A percentile compares a stretch with the other conserved stretches of the same genome.
These are phyloP conservation scores for Exophiala sp. DNA, from an alignment of 2,329 filamentous ascomycete genomes.

Conservation along the genomic window DNA sequence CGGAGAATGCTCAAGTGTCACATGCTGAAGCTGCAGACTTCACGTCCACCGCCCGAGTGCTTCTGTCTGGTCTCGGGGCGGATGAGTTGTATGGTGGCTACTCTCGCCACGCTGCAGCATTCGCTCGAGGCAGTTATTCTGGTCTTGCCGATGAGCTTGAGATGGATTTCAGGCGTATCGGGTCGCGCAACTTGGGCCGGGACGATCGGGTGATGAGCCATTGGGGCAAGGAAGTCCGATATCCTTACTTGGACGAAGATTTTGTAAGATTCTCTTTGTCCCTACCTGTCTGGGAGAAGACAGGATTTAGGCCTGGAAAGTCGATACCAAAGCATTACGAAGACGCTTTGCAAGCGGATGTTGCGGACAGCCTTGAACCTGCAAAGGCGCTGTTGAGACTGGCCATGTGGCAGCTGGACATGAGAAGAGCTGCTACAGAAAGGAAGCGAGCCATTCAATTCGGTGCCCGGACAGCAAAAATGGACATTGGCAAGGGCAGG, in stretches of 20 bases:
- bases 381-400: slow-evolving; percentile 77
- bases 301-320: slow-evolving; percentile 60
- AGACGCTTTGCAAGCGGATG: background rate
- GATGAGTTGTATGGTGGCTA: slow-evolving; percentile 97
- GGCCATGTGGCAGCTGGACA: slow-evolving; percentile 66
- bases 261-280: slow-evolving; percentile 75
- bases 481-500: slow-evolving; percentile 53
- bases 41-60: slow-evolving; percentile 65
- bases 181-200: slow-evolving; percentile 87
- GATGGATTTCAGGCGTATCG: slow-evolving; percentile 76
- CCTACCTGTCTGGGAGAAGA: slow-evolving; percentile 74
- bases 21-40: slow-evolving; percentile 43
- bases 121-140: slow-evolving; percentile 59
- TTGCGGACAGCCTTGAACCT: slow-evolving; percentile 53
- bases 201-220: slow-evolving; percentile 87
- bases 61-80: slow-evolving; percentile 87
- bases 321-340: slow-evolving; percentile 22
- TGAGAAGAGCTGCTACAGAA: slow-evolving; percentile 67
- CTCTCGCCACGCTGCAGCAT: slow-evolving; percentile 73
- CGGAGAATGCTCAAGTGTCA: background rate
- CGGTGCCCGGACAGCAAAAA: slow-evolving; percentile 74
- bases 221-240: slow-evolving; percentile 83
- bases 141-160: slow-evolving; percentile 76
- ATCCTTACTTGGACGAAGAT: slow-evolving; percentile 83
- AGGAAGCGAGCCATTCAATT: slow-evolving; percentile 93